Conservation (phyloP, 2,329 filamentous ascomycete genomes). For the Aureobasidium sp. region DNA sequence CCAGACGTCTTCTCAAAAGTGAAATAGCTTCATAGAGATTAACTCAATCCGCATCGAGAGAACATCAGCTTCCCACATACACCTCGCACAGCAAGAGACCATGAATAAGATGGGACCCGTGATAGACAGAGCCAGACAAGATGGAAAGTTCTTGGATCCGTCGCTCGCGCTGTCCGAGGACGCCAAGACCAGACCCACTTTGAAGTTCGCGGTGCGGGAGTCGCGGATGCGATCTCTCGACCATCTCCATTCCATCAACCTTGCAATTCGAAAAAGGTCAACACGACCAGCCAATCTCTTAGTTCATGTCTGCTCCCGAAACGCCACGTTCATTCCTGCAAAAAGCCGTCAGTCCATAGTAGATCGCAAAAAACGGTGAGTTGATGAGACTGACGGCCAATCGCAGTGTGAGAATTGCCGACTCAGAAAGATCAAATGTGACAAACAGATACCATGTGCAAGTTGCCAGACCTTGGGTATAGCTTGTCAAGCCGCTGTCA, state of each 20-base stretch:
- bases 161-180: background rate
- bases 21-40: too few species aligned
- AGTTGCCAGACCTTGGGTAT: slow-evolving; percentile 16
- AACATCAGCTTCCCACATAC: too few species aligned
- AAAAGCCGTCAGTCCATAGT: slow-evolving; percentile 9
- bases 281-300: too few species aligned
- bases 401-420: slow-evolving; percentile 17
- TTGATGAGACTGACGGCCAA: background rate
- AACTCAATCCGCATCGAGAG: too few species aligned
- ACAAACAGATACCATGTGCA: slow-evolving; percentile 14
- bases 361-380: background rate
- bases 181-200: background rate
- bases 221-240: background rate
- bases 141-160: too few species aligned
- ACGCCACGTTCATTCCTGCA: background rate
- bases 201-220: background rate
- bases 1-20: too few species aligned
- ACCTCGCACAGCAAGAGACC: too few species aligned
- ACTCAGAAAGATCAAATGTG: slow-evolving; percentile 17
- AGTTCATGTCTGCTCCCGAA: background rate
- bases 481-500: slow-evolving; percentile 9
- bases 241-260: background rate
- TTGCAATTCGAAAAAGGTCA: background rate
- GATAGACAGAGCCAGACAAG: too few species aligned
- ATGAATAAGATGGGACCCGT: too few species aligned